Conservation (phyloP, 2,329 filamentous ascomycete species). For the Blastomyces silverae region DNA sequence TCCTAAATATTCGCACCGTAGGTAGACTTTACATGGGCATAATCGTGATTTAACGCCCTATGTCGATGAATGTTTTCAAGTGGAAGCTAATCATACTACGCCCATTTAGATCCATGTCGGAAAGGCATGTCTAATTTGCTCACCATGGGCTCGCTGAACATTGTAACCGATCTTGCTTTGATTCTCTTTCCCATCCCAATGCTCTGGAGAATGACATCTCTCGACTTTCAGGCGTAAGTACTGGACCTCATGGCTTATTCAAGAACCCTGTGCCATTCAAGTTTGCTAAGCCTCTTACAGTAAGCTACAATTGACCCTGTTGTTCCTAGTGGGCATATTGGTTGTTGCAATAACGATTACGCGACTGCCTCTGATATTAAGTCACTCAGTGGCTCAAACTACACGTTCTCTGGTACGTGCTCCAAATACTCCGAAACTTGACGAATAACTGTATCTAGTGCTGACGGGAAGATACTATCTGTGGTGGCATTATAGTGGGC, state of each 20-base stretch:
- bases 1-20: conserved; percentile 1
- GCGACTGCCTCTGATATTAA: conserved; percentile 20
- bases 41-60: neutral
- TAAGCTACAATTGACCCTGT: conserved; percentile 20
- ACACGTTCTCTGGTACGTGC: conserved; percentile 20
- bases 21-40: neutral
- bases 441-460: neutral
- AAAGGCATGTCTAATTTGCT: conserved; percentile 19
- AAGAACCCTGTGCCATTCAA: neutral
- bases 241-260: neutral
- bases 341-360: conserved; percentile 20
- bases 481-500: conserved; percentile 17
- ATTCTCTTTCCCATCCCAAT: conserved; percentile 22
- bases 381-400: conserved; percentile 17
- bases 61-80: neutral
- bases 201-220: conserved; percentile 20
- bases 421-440: neutral
- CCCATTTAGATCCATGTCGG: conserved; percentile 18
- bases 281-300: conserved; percentile 10
- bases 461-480: conserved; percentile 1
- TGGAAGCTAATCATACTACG: neutral
- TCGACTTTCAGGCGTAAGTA: conserved; percentile 20
- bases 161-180: conserved; percentile 20
- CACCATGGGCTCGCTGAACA: conserved; percentile 20
- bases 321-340: conserved; percentile 20